Evolutionary conservation across 306 rosid genomes (phyloP), one percentile per base, ranked within the genome.

Genomic region (Mucuna pruriens): DNA sequence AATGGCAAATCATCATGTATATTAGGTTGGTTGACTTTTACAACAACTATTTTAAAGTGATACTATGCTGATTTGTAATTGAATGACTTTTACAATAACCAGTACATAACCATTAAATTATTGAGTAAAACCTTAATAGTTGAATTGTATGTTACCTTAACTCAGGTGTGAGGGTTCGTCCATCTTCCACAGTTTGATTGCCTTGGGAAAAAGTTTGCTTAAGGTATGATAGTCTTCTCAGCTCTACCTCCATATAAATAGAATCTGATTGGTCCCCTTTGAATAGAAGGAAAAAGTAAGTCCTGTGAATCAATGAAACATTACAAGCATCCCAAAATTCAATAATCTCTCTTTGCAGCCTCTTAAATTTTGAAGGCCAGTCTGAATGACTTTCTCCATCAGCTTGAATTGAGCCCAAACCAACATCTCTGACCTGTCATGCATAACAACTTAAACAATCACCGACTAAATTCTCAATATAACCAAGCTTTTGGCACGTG

Each of bases 241-340:
- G 80, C 84, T 95, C 99, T 46, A 95, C 99, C 87, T 95, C 97
- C 92, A 91, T 83, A 78, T 95, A 95, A 72, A 92, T 88, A 46
- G 94, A 90, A 80, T 95, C 99, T 65, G 92, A 61, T 31, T 85
- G 87, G 64, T 95, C 99, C 49, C 99, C 97, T 79, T 84, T 83
- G 85, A 95, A 89, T 68, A 92, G 88, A 74, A 92, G 94, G 85
- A 90, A 93, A 90, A 95, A 95, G 85, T 91, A 95, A 73, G 99
- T 95, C 73, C 99, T 91, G 85, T 95, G 97, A 81, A 95, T 92
- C 89, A 95, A 87, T 39, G 99, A 90, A 80, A 91, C 89, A 54
- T 95, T 89, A 78, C 97, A 95, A 74, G 88, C 90, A 73, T 93
- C 88, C 97, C 99, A 95, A 36, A 93, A 90, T 76, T 90, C 91